Evolutionary conservation across 352 stramenopile species (phyloP).

Genomic region (Pythium pectinolyticum): DNA sequence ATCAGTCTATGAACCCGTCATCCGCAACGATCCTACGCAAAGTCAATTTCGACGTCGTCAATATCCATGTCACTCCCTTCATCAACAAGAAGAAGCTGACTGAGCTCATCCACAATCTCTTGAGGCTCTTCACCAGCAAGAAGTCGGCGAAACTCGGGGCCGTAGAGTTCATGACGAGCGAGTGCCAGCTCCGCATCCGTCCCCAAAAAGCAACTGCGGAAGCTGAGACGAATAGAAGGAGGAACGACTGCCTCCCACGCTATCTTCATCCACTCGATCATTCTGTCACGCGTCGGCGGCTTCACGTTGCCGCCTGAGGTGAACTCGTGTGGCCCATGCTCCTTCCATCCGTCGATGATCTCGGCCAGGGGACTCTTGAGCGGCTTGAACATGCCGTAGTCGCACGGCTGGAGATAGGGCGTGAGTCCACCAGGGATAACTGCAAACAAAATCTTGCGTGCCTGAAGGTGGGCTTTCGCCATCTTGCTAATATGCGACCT

Average conservation of each 20-base stretch:
- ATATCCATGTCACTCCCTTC: slow-evolving; percentile 3
- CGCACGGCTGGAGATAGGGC: slow-evolving; percentile 10
- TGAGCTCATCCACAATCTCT: neutral
- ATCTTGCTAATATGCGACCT: slow-evolving; percentile 16
- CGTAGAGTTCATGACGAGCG: slow-evolving; percentile 1
- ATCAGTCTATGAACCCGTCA: no score
- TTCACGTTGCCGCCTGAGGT: slow-evolving; percentile 2
- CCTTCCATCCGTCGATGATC: slow-evolving; percentile 8
- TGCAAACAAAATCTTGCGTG: slow-evolving; percentile 3
- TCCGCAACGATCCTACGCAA: no score
- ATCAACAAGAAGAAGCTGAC: slow-evolving; percentile 1
- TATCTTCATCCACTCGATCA: neutral
- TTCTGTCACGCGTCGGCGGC: neutral
- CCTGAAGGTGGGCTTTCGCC: slow-evolving; percentile 7
- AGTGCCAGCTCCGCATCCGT: slow-evolving; percentile 1
- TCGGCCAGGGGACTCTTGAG: neutral
- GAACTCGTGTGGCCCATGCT: neutral
- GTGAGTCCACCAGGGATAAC: slow-evolving; percentile 9
- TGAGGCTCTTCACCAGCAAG: neutral
- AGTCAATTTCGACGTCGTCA: slow-evolving; percentile 3
- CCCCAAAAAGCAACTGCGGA: slow-evolving; percentile 8
- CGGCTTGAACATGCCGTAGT: slow-evolving; percentile 14
- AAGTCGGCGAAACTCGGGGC: slow-evolving; percentile 1
- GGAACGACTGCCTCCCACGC: neutral
- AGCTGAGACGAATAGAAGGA: slow-evolving; percentile 9